Evolutionary conservation across 2,329 filamentous ascomycete genomes (phyloP).

Genomic region (Calonectria naviculata): DNA sequence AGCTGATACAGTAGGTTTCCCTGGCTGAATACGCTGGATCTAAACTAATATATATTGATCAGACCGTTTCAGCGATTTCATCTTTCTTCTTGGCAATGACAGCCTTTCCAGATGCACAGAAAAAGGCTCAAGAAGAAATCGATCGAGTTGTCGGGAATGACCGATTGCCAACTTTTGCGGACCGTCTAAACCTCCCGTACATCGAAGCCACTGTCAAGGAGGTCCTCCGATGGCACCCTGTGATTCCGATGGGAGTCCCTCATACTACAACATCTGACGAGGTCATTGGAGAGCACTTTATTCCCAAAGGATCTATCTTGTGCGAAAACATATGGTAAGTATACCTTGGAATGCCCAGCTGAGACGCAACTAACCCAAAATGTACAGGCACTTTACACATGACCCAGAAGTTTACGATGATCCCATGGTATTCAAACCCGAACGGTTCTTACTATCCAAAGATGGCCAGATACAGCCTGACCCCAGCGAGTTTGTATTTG

Average conservation of each 20-base stretch:
- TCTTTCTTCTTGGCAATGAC: slow-evolving; percentile 33
- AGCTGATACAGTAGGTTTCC: slow-evolving; percentile 30
- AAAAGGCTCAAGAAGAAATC: slow-evolving; percentile 33
- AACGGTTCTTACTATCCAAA: slow-evolving; percentile 30
- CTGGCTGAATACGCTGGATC: neutral
- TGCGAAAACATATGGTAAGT: slow-evolving; percentile 32
- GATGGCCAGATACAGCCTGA: slow-evolving; percentile 37
- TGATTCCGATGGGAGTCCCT: slow-evolving; percentile 48
- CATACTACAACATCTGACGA: slow-evolving; percentile 48
- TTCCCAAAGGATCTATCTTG: slow-evolving; percentile 36
- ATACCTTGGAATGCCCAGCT: neutral
- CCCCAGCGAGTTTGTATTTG: slow-evolving; percentile 42
- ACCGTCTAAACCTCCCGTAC: slow-evolving; percentile 40
- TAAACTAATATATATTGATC: fast-evolving
- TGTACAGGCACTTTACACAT: slow-evolving; percentile 28
- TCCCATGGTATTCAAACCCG: slow-evolving; percentile 27
- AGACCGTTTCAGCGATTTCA: slow-evolving; percentile 31
- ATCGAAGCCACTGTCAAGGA: slow-evolving; percentile 44
- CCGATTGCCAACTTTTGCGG: slow-evolving; percentile 35
- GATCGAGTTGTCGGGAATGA: slow-evolving; percentile 38
- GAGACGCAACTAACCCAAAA: fast-evolving
- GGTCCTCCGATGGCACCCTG: slow-evolving; percentile 39
- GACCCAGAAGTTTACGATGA: slow-evolving; percentile 29
- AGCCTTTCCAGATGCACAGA: slow-evolving; percentile 20
- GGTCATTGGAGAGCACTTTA: slow-evolving; percentile 33